phyloP scores from a whole-genome alignment of 2,329 filamentous ascomycete genomes.

The Ustilaginoidea virens region DNA sequence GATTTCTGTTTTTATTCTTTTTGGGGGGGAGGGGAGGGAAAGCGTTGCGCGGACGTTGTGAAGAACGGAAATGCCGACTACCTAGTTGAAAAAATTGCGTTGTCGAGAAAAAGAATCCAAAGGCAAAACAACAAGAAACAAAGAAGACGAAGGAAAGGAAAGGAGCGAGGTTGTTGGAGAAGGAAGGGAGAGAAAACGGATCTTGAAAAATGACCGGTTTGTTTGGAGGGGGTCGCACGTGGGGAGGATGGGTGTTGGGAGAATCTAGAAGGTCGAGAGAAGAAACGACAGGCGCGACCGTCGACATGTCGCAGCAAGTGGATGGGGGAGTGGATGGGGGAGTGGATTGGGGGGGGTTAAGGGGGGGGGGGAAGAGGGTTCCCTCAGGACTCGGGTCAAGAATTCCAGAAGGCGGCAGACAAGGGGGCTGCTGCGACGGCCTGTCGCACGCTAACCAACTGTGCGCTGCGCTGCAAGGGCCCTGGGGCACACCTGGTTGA shows the following conservation, averaged over 20 bases:
- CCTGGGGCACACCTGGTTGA: too few relatives aligned
- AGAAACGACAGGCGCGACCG: constrained; percentile 3
- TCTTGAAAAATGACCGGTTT: constrained; percentile 2
- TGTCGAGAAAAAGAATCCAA: too few relatives aligned
- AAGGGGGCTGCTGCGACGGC: too few relatives aligned
- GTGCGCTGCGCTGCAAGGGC: constrained; percentile 1
- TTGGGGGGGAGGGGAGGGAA: too few relatives aligned
- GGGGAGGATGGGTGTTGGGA: constrained; percentile 2
- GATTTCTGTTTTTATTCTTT: too few relatives aligned
- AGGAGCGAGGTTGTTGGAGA: constrained; percentile 2
- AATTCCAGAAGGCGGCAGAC: constrained; percentile 4
- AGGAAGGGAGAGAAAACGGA: constrained; percentile 5
- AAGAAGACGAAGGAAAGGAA: too few relatives aligned
- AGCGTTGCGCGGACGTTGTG: too few relatives aligned
- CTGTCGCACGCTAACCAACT: too few relatives aligned
- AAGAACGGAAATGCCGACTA: too few relatives aligned
- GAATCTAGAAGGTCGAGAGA: constrained; percentile 5
- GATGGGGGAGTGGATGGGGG: too few relatives aligned
- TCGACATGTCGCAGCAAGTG: constrained; percentile 1
- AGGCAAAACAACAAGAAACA: too few relatives aligned
- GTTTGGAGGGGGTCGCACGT: constrained; percentile 3
- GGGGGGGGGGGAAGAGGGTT: constrained; percentile 1
- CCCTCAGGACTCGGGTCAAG: constrained; percentile 7
- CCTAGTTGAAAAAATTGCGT: too few relatives aligned
- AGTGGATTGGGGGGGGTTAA: not conserved